Conservation (phyloP, 768 basidiomycete genomes). For the Amanita exitialis region DNA sequence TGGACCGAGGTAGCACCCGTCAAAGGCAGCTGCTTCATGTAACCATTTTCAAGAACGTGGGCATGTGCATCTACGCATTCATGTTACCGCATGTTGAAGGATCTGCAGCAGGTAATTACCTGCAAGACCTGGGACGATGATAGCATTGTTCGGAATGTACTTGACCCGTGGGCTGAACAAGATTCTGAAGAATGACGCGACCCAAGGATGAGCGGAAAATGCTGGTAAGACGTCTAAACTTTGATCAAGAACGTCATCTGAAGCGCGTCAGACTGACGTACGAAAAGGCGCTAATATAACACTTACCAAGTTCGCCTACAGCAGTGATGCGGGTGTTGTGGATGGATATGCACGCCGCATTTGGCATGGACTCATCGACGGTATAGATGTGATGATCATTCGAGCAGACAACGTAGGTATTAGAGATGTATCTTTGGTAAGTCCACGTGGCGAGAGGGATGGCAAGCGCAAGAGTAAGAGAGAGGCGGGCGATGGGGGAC, state of each 20-base stretch:
- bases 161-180: not conserved
- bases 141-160: constrained; percentile 16
- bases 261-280: not conserved
- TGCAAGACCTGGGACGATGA: constrained; percentile 65
- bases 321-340: constrained; percentile 34
- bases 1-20: constrained; percentile 45
- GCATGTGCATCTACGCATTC: constrained; percentile 60
- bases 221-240: not conserved
- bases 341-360: constrained; percentile 55
- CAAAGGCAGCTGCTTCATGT: constrained; percentile 56
- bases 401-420: constrained; percentile 51
- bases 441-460: constrained; percentile 1
- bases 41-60: constrained; percentile 68
- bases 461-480: not conserved
- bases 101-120: constrained; percentile 27
- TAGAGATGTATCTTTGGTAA: not conserved
- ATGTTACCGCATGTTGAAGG: not conserved
- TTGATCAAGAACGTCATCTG: not conserved
- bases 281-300: not conserved
- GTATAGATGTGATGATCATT: constrained; percentile 50
- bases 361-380: constrained; percentile 42
- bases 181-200: not conserved
- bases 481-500: not conserved
- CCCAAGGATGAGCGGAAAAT: not conserved
- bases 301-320: constrained; percentile 39